Conservation (phyloP, 192 early-diverging fungal genomes). For the Entophlyctis luteolus region DNA sequence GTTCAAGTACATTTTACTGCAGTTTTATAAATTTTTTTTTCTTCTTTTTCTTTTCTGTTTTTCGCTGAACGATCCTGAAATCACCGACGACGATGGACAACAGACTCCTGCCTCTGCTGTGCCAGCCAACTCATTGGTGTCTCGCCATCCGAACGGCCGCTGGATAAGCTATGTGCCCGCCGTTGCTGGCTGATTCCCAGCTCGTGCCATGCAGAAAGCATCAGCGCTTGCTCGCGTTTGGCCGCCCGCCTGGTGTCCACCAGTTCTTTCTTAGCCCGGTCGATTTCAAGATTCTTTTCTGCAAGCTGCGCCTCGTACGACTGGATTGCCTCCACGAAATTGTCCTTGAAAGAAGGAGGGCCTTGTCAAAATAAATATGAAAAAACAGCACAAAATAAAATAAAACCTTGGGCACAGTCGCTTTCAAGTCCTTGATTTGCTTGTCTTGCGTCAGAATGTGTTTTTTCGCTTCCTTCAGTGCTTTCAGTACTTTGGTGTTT, state of each 20-base stretch:
- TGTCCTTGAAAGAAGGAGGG: constrained; percentile 11
- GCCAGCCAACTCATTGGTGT: constrained; percentile 67
- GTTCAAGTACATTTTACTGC: too few species aligned
- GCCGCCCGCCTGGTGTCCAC: constrained; percentile 68
- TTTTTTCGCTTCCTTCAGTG: constrained; percentile 49
- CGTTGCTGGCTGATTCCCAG: constrained; percentile 49
- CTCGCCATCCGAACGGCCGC: background rate
- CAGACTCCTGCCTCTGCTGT: constrained; percentile 56
- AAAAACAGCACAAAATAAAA: too few species aligned
- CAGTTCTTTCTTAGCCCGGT: constrained; percentile 55
- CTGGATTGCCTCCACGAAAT: constrained; percentile 47
- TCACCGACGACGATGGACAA: constrained; percentile 11
- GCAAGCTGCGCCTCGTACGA: constrained; percentile 30
- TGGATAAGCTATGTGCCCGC: constrained; percentile 26
- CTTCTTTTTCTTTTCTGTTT: too few species aligned
- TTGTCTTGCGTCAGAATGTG: constrained; percentile 47
- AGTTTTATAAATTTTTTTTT: too few species aligned
- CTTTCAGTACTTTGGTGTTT: constrained; percentile 40
- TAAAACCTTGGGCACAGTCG: constrained; percentile 18
- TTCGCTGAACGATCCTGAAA: too few species aligned
- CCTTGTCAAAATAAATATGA: background rate
- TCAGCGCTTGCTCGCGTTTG: constrained; percentile 73
- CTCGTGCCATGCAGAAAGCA: constrained; percentile 79
- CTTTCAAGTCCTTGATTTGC: constrained; percentile 38
- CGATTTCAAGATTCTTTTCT: constrained; percentile 37